Base-by-base conservation (phyloP, 306 rosid species). In the Inga leiocalycina region DNA sequence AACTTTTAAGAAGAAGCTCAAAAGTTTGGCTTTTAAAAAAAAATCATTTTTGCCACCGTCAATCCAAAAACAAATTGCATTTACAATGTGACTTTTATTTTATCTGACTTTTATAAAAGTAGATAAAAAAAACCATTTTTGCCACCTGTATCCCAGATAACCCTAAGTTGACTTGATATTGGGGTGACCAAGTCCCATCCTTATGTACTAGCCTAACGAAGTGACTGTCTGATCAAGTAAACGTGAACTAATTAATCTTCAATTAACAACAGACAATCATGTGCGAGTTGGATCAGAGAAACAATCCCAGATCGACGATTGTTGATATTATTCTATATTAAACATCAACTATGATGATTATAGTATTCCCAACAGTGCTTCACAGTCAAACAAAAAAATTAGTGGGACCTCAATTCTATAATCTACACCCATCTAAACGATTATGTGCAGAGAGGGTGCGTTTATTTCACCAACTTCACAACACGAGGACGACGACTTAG, bases 301-400 rank as follows among this genome's bases (percentile, higher is more conserved):
- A 62, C 61, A 54, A 10, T 13, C 39, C 67, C 69, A 27, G 69
- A 64, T 64, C 35, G 20, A 11, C 8, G 10, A 5, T 12, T 20
- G 19, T 5, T 16, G 20, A 52, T 17, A 52, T 52, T 52, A 15
- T 51, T 52, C 5, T 52, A 16, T 17, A 52, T 52, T 52, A 52
- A 52, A 52, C 7, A 52, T 52, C 16, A 56, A 56, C 20, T 7
- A 19, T 20, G 24, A 8, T 20, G 30, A 57, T 34, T 4, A 39
- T 10, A 3, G 20, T 24, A 43, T 43, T 70, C 12, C 32, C 5
- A 70, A 10, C 54, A 10, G 52, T 2, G 3, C n/a, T 45, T 2
- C 56, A 13, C 11, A 45, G 76, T 71, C 76, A 45, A 71, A 70
- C 75, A 44, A 71, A 71, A 71, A 72, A 45, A 24, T 72, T 41